These are phyloP conservation scores for Chionographis japonica DNA, from an alignment of 106 monocot species.

Conservation along the genomic window DNA sequence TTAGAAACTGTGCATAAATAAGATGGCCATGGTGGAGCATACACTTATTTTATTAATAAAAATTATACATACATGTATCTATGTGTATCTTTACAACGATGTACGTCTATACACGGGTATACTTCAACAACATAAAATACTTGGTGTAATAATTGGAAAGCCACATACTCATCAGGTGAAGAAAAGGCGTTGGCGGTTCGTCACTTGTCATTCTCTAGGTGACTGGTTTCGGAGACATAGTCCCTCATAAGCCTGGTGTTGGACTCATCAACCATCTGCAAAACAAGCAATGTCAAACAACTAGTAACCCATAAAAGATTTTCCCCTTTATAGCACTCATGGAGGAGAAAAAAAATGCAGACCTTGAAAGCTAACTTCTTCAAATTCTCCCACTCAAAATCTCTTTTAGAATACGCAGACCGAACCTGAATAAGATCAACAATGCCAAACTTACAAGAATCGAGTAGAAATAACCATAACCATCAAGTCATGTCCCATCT, in stretches of 20 bases:
- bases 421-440: slow-evolving; percentile 48
- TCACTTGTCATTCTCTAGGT: slow-evolving; percentile 58
- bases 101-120: too few relatives aligned
- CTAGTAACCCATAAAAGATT: background rate
- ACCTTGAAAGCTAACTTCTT: slow-evolving; percentile 81
- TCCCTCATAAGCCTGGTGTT: slow-evolving; percentile 90
- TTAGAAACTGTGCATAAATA: too few relatives aligned
- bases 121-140: too few relatives aligned
- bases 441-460: too few relatives aligned
- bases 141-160: too few relatives aligned
- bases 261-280: slow-evolving; percentile 90
- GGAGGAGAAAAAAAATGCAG: background rate
- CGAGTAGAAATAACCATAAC: background rate
- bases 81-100: too few relatives aligned
- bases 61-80: too few relatives aligned
- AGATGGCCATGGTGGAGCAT: too few relatives aligned
- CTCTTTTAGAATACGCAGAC: slow-evolving; percentile 77
- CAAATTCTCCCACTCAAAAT: slow-evolving; percentile 97
- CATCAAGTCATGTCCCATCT: too few relatives aligned
- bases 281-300: slow-evolving; percentile 7
- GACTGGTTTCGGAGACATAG: slow-evolving; percentile 71
- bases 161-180: too few relatives aligned
- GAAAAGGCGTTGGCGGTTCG: background rate
- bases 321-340: background rate
- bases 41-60: too few relatives aligned